Evolutionary conservation across 176 grass and related monocot species (phyloP), one percentile per base, ranked within the genome.

Genomic region (Musa itinerans): DNA sequence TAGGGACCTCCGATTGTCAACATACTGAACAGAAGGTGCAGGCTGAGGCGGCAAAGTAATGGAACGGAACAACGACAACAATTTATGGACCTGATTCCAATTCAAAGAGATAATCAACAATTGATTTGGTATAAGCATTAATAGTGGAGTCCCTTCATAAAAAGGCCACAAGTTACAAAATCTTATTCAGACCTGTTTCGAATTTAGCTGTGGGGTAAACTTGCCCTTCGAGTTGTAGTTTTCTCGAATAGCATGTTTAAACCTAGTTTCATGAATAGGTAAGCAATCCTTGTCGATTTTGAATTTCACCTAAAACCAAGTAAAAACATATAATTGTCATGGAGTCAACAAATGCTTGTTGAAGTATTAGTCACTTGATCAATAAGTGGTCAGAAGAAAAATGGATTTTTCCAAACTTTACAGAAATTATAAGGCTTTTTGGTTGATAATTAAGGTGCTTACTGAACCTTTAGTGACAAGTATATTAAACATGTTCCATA

Each of bases 241-340:
- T 66, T 96, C 93, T 73, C 78, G 67, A 52, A 90, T 88, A 63
- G 87, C 87, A 53, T 51, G 68, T 86, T 63, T 88, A 20, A 96
- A 75, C 21, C 24, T 79, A 74, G 77, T 83, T 67, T 92, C 87
- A 52, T 59, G 83, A 63, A 93, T 19, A 63, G 93, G 93, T 80
- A 89, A 66, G 74, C 86, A 97, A 71, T 97, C 87, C 76, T 68
- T 78, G 70, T 89, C 77, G 43, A 93, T 89, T 34, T 76, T 82
- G 80, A 97, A 97, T 81, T 89, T 93, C 49, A 97, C 88, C 93
- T 97, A 74, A 72, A 53, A 1, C 53, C 34, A 81, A 25, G 65
- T n/a, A 72, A 68, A 52, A 17, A 9, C 25, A 59, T 58, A 29
- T 53, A 53, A 5, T 1, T 43, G 13, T 16, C 9, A 59, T 58